These are phyloP conservation scores for Sindora glabra DNA, from an alignment of 306 rosid species.

Conservation along the genomic window DNA sequence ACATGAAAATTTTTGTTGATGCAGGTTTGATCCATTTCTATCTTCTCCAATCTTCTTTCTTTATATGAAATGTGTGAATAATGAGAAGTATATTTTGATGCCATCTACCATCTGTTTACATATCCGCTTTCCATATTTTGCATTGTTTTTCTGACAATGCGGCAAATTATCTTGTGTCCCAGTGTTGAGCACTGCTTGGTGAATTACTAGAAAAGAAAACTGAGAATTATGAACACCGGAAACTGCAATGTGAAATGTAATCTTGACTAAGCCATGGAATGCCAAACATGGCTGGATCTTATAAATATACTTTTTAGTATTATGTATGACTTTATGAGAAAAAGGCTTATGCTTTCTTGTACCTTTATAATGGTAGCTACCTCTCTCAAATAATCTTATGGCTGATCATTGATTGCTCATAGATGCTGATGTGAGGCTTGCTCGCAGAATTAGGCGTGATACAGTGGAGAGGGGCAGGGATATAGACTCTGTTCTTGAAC, in stretches of 20 bases:
- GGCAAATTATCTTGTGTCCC: neutral
- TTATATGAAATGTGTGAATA: too few relatives aligned
- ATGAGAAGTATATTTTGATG: neutral
- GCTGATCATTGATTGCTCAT: conserved; percentile 21
- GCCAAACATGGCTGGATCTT: conserved; percentile 6
- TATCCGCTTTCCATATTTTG: neutral
- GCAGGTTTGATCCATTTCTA: conserved; percentile 47
- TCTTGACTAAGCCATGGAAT: neutral
- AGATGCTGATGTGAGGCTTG: conserved; percentile 99
- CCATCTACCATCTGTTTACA: neutral
- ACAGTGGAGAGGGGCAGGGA: conserved; percentile 96
- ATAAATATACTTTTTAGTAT: too few relatives aligned
- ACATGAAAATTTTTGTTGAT: conserved; percentile 96
- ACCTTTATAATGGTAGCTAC: too few relatives aligned
- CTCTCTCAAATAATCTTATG: neutral
- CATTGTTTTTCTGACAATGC: neutral
- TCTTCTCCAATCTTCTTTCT: neutral
- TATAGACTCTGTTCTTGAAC: conserved; percentile 91
- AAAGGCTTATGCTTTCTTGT: too few relatives aligned
- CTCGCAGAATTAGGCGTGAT: conserved; percentile 97
- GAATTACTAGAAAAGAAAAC: neutral
- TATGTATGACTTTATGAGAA: too few relatives aligned
- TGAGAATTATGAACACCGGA: too few relatives aligned
- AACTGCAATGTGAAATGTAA: too few relatives aligned
- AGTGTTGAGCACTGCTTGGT: neutral